These are phyloP conservation scores for Cephalotrichum gorgonifer DNA, from an alignment of 2,329 filamentous ascomycete genomes.

Conservation along the genomic window DNA sequence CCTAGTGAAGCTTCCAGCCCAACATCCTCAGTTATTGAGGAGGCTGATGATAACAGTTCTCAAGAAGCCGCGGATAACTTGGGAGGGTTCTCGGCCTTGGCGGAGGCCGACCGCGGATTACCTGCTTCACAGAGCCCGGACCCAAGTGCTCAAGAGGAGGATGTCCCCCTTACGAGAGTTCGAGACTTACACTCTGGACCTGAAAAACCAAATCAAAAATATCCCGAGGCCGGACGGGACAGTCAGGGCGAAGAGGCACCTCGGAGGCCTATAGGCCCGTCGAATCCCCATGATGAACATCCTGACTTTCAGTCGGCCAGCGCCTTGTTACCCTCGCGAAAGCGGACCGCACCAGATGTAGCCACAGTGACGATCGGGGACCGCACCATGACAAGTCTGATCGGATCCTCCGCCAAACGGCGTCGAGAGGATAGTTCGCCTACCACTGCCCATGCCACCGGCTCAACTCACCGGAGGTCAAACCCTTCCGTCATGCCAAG, in stretches of 20 bases:
- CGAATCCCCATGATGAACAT: conserved; percentile 9
- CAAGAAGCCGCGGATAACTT: neutral
- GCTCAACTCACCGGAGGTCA: neutral
- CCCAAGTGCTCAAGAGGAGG: conserved; percentile 2
- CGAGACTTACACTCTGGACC: conserved; percentile 22
- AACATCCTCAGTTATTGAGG: conserved; percentile 4
- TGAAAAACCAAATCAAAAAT: neutral
- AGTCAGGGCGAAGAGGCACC: neutral
- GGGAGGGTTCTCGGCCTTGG: neutral
- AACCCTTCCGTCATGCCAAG: conserved; percentile 17
- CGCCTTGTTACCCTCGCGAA: conserved; percentile 25
- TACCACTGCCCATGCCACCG: neutral
- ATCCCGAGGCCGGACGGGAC: neutral
- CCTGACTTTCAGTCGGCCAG: conserved; percentile 5
- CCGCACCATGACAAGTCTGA: conserved; percentile 52
- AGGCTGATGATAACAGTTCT: neutral
- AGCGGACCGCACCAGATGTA: conserved; percentile 47
- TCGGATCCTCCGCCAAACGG: conserved; percentile 47
- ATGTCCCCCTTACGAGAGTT: conserved; percentile 14
- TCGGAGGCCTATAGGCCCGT: neutral
- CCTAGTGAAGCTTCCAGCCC: neutral
- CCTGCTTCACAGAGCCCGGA: neutral
- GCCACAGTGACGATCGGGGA: conserved; percentile 69
- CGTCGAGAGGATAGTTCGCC: conserved; percentile 9
- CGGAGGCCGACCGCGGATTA: neutral